Evolutionary conservation across 495 filamentous ascomycete species (phyloP), one percentile per base, ranked within the genome.

Genomic region (Alectoria sarmentosa): DNA sequence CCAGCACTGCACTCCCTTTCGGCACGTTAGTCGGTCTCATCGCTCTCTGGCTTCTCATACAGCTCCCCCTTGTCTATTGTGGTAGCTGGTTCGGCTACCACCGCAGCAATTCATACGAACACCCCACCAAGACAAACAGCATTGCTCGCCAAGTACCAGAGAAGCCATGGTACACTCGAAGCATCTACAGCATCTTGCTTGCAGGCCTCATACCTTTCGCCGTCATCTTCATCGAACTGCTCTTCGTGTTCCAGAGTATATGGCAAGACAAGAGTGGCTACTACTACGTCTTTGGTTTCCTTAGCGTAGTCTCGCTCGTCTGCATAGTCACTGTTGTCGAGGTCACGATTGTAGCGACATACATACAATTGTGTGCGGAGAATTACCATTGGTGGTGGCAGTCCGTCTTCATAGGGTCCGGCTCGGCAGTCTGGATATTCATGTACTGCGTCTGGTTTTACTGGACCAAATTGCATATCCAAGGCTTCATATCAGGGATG

Each of bases 331-430:
- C 89, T 1, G 85, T 96, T 34, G 83, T 91, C 60, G 90, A 97
- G 79, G 91, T 95, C 62, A 95, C 91, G 2, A 86, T 97, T 37
- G 90, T 96, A 60, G 88, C 86, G 5, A 92, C 91, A 21, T 97
- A 97, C 72, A 85, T 89, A 55, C 88, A 90, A 73, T 84, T 97
- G 30, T 96, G 92, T 76, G 77, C 84, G 15, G 92, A 90, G 86
- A 93, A 96, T 73, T 91, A 96, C 74, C 83, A 94, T 73, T 97
- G 92, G 92, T 95, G 90, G 90, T 96, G 91, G 91, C 88, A 91
- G 72, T 90, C 88, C 67, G 94, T 97, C 78, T 74, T 91, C 44
- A 84, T 92, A 21, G 92, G 92, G 49, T 88, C 87, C 60, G 87
- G 88, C 69, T 89, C 85, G 67, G 84, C 88, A 3, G 74, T 91